Conservation (phyloP, 1,284 basidiomycete species). For the Coniophora puteana region DNA sequence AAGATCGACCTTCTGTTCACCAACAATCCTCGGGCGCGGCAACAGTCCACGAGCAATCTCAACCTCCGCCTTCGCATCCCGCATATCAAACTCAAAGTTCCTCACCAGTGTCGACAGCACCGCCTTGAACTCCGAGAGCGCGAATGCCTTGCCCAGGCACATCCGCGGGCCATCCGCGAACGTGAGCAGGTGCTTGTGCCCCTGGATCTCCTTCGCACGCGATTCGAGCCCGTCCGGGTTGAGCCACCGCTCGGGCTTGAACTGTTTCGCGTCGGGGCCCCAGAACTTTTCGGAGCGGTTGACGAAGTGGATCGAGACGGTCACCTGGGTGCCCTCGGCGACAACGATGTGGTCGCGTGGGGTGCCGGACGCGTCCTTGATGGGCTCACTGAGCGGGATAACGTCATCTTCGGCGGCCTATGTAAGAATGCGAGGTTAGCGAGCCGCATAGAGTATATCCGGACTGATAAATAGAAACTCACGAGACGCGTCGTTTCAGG, state of each 20-base stretch:
- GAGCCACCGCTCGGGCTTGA: conserved; percentile 17
- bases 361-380: conserved; percentile 27
- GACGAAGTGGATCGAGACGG: conserved; percentile 38
- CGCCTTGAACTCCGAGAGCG: conserved; percentile 35
- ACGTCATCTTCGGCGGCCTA: conserved; percentile 48
- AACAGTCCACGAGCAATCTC: conserved; percentile 32
- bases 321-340: conserved; percentile 39
- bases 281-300: conserved; percentile 48
- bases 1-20: too few species aligned
- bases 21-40: conserved; percentile 39
- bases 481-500: conserved; percentile 61
- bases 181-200: conserved; percentile 40
- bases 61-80: conserved; percentile 33
- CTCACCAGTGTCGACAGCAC: conserved; percentile 41
- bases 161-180: conserved; percentile 47
- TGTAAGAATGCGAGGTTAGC: conserved; percentile 16
- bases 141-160: conserved; percentile 42
- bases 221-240: conserved; percentile 9
- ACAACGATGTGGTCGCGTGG: conserved; percentile 35
- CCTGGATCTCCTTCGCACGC: conserved; percentile 33
- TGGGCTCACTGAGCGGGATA: conserved; percentile 42
- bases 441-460: too few species aligned
- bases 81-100: conserved; percentile 41
- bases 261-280: conserved; percentile 34
- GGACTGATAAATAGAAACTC: too few species aligned